Evolutionary conservation across 768 basidiomycete genomes (phyloP).

Genomic region (Pholiota microspora): DNA sequence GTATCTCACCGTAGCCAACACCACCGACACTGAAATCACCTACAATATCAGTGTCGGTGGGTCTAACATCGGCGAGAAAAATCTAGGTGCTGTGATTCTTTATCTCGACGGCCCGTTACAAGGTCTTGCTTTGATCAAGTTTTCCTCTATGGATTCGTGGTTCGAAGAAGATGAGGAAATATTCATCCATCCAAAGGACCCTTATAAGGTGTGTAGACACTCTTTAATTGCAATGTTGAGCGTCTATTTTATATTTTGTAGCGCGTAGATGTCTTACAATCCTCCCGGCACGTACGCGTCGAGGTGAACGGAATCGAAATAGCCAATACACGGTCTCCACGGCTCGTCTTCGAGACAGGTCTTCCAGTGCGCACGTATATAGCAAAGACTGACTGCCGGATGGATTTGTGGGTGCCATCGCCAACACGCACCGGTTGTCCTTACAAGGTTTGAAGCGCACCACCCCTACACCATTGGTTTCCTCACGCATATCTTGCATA

Average conservation of each 20-base stretch:
- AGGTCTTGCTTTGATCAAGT: slow-evolving; percentile 48
- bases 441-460: slow-evolving; percentile 50
- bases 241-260: slow-evolving; percentile 21
- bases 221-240: neutral
- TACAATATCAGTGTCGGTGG: slow-evolving; percentile 49
- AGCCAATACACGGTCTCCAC: slow-evolving; percentile 53
- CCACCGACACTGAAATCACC: slow-evolving; percentile 27
- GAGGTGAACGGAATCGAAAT: slow-evolving; percentile 63
- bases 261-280: slow-evolving; percentile 61
- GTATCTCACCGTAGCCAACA: slow-evolving; percentile 34
- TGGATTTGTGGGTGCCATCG: slow-evolving; percentile 50
- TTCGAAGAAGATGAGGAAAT: slow-evolving; percentile 69
- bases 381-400: slow-evolving; percentile 50
- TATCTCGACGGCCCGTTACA: slow-evolving; percentile 33
- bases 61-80: slow-evolving; percentile 12
- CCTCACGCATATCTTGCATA: slow-evolving; percentile 21
- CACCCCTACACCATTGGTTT: neutral
- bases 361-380: slow-evolving; percentile 60
- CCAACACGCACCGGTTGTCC: slow-evolving; percentile 50
- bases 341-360: slow-evolving; percentile 57
- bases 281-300: slow-evolving; percentile 59
- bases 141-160: slow-evolving; percentile 57
- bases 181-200: slow-evolving; percentile 62
- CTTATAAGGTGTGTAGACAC: slow-evolving; percentile 52
- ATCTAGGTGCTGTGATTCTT: slow-evolving; percentile 28